Percentiles rank a stretch among this genome's conserved stretches.
phyloP scores from a whole-genome alignment of 148 eudicot species.

The Suaeda aralocaspica region DNA sequence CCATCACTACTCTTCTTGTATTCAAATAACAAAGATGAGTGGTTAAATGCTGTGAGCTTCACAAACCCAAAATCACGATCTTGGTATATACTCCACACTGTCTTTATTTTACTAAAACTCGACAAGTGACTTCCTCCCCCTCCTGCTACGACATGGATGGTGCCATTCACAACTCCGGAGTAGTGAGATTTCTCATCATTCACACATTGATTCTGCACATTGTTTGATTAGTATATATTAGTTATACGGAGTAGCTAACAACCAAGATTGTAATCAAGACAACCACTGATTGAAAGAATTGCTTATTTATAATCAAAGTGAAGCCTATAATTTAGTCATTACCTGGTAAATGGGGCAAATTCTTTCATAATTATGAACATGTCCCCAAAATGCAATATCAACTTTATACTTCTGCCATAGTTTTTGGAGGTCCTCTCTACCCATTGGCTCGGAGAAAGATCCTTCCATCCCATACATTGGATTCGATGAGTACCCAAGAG shows the following conservation, averaged over 20 bases:
- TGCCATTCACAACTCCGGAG: conserved; percentile 65
- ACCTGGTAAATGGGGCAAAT: conserved; percentile 82
- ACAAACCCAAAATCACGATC: conserved; percentile 67
- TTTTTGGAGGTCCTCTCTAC: conserved; percentile 66
- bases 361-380: conserved; percentile 75
- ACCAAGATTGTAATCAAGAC: neutral
- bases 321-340: neutral
- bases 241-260: too few relatives aligned
- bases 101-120: conserved; percentile 36
- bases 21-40: conserved; percentile 57
- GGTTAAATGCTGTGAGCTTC: conserved; percentile 72
- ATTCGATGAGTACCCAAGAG: conserved; percentile 71
- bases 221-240: too few relatives aligned
- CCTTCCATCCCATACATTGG: conserved; percentile 42
- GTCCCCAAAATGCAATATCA: conserved; percentile 78
- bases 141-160: conserved; percentile 70
- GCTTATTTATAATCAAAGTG: neutral
- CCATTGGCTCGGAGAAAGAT: conserved; percentile 80
- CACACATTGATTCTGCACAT: conserved; percentile 54
- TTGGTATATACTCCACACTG: conserved; percentile 54
- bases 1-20: conserved; percentile 61
- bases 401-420: conserved; percentile 86
- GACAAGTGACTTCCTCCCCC: conserved; percentile 68
- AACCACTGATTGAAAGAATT: neutral
- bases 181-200: conserved; percentile 49